phyloP scores from a whole-genome alignment of 2,329 filamentous ascomycete species.

The Neonectria punicea region DNA sequence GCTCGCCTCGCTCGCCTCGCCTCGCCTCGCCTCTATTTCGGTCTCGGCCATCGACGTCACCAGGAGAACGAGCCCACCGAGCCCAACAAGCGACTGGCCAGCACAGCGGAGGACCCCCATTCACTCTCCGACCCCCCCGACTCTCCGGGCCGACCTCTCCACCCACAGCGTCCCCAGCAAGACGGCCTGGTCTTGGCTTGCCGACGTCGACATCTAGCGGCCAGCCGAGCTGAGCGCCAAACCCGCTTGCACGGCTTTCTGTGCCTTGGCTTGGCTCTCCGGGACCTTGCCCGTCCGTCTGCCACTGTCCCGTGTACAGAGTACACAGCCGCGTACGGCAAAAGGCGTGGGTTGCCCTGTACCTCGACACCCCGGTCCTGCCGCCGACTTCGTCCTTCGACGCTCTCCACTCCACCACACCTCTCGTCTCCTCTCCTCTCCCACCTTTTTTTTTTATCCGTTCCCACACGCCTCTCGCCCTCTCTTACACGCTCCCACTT shows the following conservation, averaged over 20 bases:
- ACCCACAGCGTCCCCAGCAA: conserved; percentile 43
- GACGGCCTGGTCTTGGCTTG: conserved; percentile 40
- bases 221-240: conserved; percentile 47
- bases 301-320: neutral
- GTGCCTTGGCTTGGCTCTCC: conserved; percentile 12
- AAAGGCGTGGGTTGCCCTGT: conserved; percentile 15
- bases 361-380: conserved; percentile 34
- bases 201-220: conserved; percentile 35
- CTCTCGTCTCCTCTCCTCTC: conserved; percentile 17
- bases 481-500: conserved; percentile 6
- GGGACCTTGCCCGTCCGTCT: conserved; percentile 20
- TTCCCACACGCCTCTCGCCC: conserved; percentile 36
- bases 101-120: conserved; percentile 22
- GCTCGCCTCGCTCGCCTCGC: conserved; percentile 18
- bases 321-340: conserved; percentile 17
- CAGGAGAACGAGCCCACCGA: conserved; percentile 40
- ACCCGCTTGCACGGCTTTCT: conserved; percentile 42
- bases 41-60: conserved; percentile 43
- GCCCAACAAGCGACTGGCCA: conserved; percentile 19
- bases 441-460: conserved; percentile 29
- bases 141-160: conserved; percentile 45
- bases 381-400: conserved; percentile 41
- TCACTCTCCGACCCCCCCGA: conserved; percentile 36
- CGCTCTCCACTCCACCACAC: conserved; percentile 36
- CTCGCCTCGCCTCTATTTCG: conserved; percentile 31